Evolutionary conservation across 495 filamentous ascomycete species (phyloP), one percentile per base, ranked within the genome.

Genomic region (Parachaetomium inaequale): DNA sequence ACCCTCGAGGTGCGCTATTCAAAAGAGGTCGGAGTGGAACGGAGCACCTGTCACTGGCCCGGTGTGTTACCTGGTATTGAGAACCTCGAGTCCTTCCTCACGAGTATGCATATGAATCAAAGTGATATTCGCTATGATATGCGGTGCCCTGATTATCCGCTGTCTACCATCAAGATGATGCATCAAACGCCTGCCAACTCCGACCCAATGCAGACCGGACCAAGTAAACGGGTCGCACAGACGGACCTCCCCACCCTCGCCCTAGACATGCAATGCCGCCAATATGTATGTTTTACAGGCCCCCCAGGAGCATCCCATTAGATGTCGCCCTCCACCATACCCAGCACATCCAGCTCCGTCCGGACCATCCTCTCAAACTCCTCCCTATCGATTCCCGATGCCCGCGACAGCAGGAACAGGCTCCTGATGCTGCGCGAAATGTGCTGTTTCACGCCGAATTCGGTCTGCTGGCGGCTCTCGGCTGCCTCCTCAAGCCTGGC

Each of bases 361-460:
- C 82, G 80, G 3, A 98, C 83, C 62, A 96, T 72, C 55, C 83
- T 77, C 74, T 92, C 89, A 75, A 98, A 97, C 64, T 96, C 93
- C 28, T 82, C 81, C 52, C 90, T 80, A 51, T 90, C 86, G 63
- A 98, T 92, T 3, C 94, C 94, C 21, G 85, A 85, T 17, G 85
- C 82, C 67, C 86, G 84, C 46, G 92, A 91, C 34, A 98, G 77
- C 40, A 91, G 79, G 69, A 88, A 96, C 63, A 98, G 72, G 72
- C 90, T 94, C 79, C 96, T 93, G 62, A 98, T 85, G 69, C 87
- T 93, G 7, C 89, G 85, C 46, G 88, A 84, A 28, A 98, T 87
- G 74, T 97, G 94, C 73, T 96, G 91, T 73, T 91, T 90, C 23
- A 97, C 85, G 4, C 87, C 92, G 15, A 89, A 79, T 70, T 96